phyloP scores from a whole-genome alignment of 139 green algal genomes.

The Tetradesmus lagerheimii region DNA sequence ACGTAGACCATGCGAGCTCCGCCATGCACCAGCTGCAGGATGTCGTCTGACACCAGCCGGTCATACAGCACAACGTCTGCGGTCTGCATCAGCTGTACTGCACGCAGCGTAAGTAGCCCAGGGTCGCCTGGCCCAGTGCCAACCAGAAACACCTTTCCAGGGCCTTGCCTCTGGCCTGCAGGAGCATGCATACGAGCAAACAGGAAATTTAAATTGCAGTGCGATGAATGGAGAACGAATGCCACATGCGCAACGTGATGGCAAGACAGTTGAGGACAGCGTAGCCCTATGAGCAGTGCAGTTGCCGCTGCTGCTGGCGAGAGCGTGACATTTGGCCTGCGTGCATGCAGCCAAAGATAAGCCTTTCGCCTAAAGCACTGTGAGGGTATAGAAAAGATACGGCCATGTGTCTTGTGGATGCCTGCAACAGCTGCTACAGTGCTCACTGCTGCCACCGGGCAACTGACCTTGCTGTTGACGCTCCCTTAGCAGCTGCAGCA shows the following conservation, averaged over 20 bases:
- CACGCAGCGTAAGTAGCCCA: slow-evolving; percentile 92
- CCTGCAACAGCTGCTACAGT: background rate
- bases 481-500: slow-evolving; percentile 10
- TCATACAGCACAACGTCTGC: slow-evolving; percentile 99
- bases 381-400: background rate
- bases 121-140: slow-evolving; percentile 98
- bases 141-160: slow-evolving; percentile 91
- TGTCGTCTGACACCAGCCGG: slow-evolving; percentile 91
- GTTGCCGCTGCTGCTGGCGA: background rate
- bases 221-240: background rate
- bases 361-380: background rate
- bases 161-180: slow-evolving; percentile 8
- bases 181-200: background rate
- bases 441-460: background rate
- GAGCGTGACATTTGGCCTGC: background rate
- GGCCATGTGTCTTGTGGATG: background rate
- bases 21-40: slow-evolving; percentile 84
- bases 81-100: slow-evolving; percentile 90
- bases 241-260: background rate
- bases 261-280: no score
- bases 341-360: background rate
- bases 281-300: background rate
- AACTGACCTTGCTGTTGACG: background rate
- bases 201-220: background rate
- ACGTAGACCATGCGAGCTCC: slow-evolving; percentile 96